Evolutionary conservation across 345 rosid genomes (phyloP), one percentile per base, ranked within the genome.

Genomic region (Citrus hindsii): DNA sequence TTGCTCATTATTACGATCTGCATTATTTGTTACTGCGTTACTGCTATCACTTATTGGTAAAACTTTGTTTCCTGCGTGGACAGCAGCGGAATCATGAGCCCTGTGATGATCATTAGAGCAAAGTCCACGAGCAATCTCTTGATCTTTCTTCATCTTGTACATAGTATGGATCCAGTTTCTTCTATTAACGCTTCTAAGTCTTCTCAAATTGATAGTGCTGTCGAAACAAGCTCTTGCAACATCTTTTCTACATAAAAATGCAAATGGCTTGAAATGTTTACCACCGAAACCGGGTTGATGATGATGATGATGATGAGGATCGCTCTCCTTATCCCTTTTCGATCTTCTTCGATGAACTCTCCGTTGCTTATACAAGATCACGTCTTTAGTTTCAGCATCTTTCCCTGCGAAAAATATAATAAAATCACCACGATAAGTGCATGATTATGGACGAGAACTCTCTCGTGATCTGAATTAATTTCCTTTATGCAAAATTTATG

Each of bases 141-240:
- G 51, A 46, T 84, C 86, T 66, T 84, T 87, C 82, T 86, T 93
- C 87, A 84, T 86, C 82, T 87, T 66, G 22, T 35, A 86, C 85
- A 75, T 79, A 13, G 86, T 33, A 25, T 64, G 81, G 35, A 51
- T 46, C 83, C 88, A 77, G 61, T 75, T 80, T 76, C 82, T 72
- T 53, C 77, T 78, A 12, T 69, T 59, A 2, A 63, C 55, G 73
- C 80, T 83, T 35, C 75, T 63, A 19, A 78, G 37, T 69, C 89
- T 85, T 75, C 72, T 88, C 72, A 90, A 82, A 79, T 80, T 73
- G 21, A 89, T 33, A 32, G 88, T 88, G 82, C 90, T 85, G 66
- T 83, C 79, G 80, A 90, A 93, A 67, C 97, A 89, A 71, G 93
- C 89, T 68, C 84, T 69, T 18, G 89, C 90, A 56, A 88, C 86